Evolutionary conservation across 768 basidiomycete species (phyloP).

Genomic region (Solioccasus polychromus): DNA sequence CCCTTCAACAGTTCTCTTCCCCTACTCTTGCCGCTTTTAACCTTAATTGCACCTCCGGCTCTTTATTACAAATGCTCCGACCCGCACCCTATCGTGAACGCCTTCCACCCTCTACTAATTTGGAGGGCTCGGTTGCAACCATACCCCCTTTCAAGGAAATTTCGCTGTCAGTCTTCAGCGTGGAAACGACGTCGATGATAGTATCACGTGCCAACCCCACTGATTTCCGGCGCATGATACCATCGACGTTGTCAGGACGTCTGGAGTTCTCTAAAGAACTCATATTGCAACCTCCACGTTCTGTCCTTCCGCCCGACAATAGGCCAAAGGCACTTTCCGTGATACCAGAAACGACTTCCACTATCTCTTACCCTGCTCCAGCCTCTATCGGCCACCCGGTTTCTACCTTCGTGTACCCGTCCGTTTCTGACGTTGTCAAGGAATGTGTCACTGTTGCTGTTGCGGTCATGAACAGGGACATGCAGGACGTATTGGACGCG

Average conservation of each 20-base stretch:
- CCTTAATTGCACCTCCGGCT: conserved; percentile 27
- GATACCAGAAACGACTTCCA: conserved; percentile 17
- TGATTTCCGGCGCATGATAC: conserved; percentile 15
- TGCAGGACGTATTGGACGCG: conserved; percentile 55
- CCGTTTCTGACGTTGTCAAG: conserved; percentile 49
- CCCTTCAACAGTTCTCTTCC: conserved; percentile 22
- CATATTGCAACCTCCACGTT: conserved; percentile 33
- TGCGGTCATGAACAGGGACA: conserved; percentile 47
- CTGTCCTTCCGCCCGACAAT: conserved; percentile 20
- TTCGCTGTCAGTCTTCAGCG: conserved; percentile 50
- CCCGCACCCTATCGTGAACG: conserved; percentile 40
- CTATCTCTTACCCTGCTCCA: conserved; percentile 10
- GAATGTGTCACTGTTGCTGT: conserved; percentile 43
- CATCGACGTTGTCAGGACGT: conserved; percentile 26
- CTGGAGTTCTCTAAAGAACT: conserved; percentile 33
- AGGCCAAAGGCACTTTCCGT: conserved; percentile 31
- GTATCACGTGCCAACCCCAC: conserved; percentile 27
- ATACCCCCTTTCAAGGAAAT: conserved; percentile 45
- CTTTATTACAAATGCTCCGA: conserved; percentile 42
- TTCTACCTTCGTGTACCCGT: conserved; percentile 35
- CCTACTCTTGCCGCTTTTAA: conserved; percentile 14
- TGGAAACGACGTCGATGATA: conserved; percentile 38
- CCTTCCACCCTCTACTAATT: conserved; percentile 27
- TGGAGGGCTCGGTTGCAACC: conserved; percentile 27
- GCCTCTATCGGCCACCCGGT: conserved; percentile 12